Evolutionary conservation across 257 asterid species (phyloP), one percentile per base, ranked within the genome.

Genomic region (Lantana camara): DNA sequence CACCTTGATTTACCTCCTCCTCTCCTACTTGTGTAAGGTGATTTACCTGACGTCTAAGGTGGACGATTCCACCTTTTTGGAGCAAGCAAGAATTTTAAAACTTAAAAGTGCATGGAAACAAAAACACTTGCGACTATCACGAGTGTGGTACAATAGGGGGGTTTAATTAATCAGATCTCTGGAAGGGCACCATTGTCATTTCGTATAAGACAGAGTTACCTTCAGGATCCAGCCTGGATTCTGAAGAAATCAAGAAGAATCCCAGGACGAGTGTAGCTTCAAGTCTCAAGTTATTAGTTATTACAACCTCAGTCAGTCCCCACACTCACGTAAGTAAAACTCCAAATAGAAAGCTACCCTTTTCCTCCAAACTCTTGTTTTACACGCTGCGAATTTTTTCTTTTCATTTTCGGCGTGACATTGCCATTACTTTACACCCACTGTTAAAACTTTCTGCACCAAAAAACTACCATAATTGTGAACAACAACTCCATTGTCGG

Each of bases 401-500:
- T 21, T 34, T 34, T 34, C 4, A 34, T 35, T 11, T 49, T 15
- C 6, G 12, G 64, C 21, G 15, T n/a, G n/a, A n/a, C n/a, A n/a
- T n/a, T n/a, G 29, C 9, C 52, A 55, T 51, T 60, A 10, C 66
- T 53, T 67, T 51, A 5, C 46, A 22, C 46, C 34, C 44, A 48
- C 64, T 20, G 59, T 69, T 62, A 54, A 23, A 67, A 67, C 75
- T 71, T 71, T 63, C 14, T 54, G 42, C 71, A 30, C 75, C 73
- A 73, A 46, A 47, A 35, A 15, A 21, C 35, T 32, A 48, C 30
- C 72, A 53, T 53, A 21, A 68, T 68, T 48, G 49, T 8, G 23
- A 20, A 44, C 47, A 24, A 60, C 62, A 58, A 77, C 68, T 76
- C 53, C 23, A 38, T 10, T 61, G 84, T 83, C 86, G 95, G 96